Conservation (phyloP, 1,139 yeast species). For the Pichia kudriavzevii region DNA sequence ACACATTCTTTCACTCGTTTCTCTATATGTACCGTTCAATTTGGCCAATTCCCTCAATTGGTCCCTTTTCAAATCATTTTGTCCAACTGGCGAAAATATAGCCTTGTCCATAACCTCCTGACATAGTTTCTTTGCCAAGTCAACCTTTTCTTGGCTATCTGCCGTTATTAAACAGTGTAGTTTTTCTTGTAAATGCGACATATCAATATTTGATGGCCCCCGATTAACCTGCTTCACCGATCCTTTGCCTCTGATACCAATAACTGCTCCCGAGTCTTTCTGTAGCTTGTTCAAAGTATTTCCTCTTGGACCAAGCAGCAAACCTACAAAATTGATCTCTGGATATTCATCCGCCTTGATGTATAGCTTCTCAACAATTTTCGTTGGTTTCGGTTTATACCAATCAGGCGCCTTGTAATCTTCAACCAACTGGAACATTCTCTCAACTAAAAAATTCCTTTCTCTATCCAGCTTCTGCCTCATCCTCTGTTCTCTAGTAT, state of each 20-base stretch:
- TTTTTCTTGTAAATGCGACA: constrained; percentile 60
- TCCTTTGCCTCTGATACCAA: constrained; percentile 88
- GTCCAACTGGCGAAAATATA: constrained; percentile 85
- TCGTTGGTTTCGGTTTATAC: constrained; percentile 50
- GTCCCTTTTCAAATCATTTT: constrained; percentile 82
- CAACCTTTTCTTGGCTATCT: constrained; percentile 71
- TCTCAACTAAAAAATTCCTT: constrained; percentile 67
- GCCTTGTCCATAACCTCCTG: constrained; percentile 76
- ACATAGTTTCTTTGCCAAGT: constrained; percentile 67
- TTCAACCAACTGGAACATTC: constrained; percentile 68
- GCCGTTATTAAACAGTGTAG: constrained; percentile 85
- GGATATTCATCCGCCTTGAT: constrained; percentile 87
- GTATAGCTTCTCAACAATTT: constrained; percentile 72
- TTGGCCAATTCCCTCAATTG: constrained; percentile 90
- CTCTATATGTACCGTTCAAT: constrained; percentile 84
- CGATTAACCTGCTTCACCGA: constrained; percentile 93
- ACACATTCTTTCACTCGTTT: constrained; percentile 63
- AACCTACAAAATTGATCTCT: constrained; percentile 86
- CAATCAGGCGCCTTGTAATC: constrained; percentile 75
- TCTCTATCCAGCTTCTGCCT: constrained; percentile 63
- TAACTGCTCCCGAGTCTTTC: constrained; percentile 74
- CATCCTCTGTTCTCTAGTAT: constrained; percentile 70
- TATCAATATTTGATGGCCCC: constrained; percentile 41
- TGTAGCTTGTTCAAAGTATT: constrained; percentile 77
- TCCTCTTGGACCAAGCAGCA: constrained; percentile 92